Base-by-base conservation (phyloP, 176 grass and related monocot species). In the Eleusine coracana region DNA sequence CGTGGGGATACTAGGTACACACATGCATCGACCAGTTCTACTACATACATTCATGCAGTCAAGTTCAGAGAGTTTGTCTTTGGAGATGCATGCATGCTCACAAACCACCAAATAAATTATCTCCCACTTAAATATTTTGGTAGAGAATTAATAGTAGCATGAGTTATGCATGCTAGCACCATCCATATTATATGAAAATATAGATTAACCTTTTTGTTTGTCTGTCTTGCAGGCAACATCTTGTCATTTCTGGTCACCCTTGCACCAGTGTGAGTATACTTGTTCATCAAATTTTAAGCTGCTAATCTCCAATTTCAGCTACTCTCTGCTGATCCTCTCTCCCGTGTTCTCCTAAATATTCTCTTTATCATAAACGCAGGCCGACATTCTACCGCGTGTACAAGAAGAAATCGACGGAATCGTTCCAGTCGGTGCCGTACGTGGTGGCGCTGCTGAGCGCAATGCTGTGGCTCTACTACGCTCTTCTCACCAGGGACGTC, bases 401-500 rank as follows among this genome's bases (percentile, higher is more conserved):
- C 83, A 92, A 86, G 92, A 94, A 89, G 81, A 97, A 94, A 82
- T 94, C 95, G 16, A 94, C 92, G 0, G 95, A 97, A 80, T 94
- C 92, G 49, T 97, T 94, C 73, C 87, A 94, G 68, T 94, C 94
- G 23, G 46, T 90, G 25, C 95, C 95, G 38, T 97, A 97, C 69
- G 92, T 89, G 29, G 79, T 89, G 72, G 86, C 90, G 40, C 78
- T 97, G 70, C 81, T 97, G 65, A 97, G 95, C 83, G 95, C 95
- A 59, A 89, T 88, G 95, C 77, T 97, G 82, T 97, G 95, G 92
- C 48, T 94, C 36, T 97, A 92, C 71, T 97, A 97, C 70, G 95
- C 90, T 4, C 79, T 94, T 36, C 83, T 97, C 14, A 89, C 49
- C 29, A 74, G 5, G 13, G 90, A 97, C 69, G 5, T 86, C 37